phyloP scores from a whole-genome alignment of 371 early-diverging fungal genomes.

The Lichtheimia corymbifera region DNA sequence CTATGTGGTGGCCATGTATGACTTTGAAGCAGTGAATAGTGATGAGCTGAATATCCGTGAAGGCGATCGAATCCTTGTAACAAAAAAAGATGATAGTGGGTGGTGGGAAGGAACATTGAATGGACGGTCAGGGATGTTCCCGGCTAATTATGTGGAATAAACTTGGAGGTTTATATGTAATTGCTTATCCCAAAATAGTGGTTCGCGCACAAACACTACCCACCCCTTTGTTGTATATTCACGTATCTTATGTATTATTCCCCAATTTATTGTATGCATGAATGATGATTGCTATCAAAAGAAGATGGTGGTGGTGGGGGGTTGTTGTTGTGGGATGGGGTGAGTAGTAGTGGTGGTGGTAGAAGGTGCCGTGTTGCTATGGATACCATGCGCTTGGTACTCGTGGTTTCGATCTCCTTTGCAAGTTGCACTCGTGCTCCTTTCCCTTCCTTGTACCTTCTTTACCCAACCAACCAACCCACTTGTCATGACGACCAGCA shows the following conservation, averaged over 20 bases:
- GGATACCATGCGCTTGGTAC: no score
- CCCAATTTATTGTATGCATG: background rate
- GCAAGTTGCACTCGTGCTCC: slow-evolving; percentile 4
- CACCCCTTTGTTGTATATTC: background rate
- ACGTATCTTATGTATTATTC: background rate
- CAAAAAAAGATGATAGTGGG: slow-evolving; percentile 65
- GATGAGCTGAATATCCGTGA: slow-evolving; percentile 74
- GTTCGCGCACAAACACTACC: no score
- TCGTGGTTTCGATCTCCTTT: background rate
- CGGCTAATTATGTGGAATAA: slow-evolving; percentile 75
- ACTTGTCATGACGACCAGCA: slow-evolving; percentile 4
- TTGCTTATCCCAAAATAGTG: no score
- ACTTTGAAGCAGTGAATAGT: slow-evolving; percentile 72
- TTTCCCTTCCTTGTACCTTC: background rate
- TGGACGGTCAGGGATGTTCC: slow-evolving; percentile 77
- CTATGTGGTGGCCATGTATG: slow-evolving; percentile 71
- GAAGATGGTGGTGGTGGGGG: no score
- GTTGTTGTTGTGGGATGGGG: no score
- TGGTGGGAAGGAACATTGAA: slow-evolving; percentile 79
- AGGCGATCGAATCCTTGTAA: slow-evolving; percentile 70
- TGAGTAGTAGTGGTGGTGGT: no score
- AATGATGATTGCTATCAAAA: no score
- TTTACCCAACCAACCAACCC: background rate
- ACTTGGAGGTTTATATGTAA: background rate
- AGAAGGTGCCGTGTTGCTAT: no score